Evolutionary conservation across 495 filamentous ascomycete species (phyloP).

Genomic region (Podospora didyma): DNA sequence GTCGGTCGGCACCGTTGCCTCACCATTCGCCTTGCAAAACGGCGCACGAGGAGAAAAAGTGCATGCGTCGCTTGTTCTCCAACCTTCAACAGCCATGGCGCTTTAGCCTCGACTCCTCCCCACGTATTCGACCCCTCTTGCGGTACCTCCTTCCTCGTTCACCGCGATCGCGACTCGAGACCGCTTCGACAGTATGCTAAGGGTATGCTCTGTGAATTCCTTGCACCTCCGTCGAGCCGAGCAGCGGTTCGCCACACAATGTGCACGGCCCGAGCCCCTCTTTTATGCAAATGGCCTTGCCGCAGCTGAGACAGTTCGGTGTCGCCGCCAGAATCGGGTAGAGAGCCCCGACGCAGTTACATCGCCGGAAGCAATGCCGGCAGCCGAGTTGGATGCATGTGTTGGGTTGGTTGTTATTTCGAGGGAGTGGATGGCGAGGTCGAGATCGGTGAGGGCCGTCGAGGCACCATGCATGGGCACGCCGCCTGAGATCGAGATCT

Average conservation of each 20-base stretch:
- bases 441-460: conserved; percentile 74
- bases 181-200: too few relatives aligned
- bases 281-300: conserved; percentile 94
- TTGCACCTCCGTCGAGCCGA: conserved; percentile 68
- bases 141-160: too few relatives aligned
- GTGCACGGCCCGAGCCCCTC: conserved; percentile 94
- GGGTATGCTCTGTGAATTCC: too few relatives aligned
- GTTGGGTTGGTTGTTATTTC: conserved; percentile 87
- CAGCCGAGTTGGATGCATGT: conserved; percentile 38
- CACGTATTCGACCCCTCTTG: too few relatives aligned
- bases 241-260: conserved; percentile 73
- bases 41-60: too few relatives aligned
- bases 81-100: too few relatives aligned
- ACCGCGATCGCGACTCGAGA: too few relatives aligned
- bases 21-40: too few relatives aligned
- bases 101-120: too few relatives aligned
- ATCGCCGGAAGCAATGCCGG: conserved; percentile 56
- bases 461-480: conserved; percentile 73
- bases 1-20: too few relatives aligned
- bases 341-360: conserved; percentile 77
- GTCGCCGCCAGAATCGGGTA: conserved; percentile 83
- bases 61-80: too few relatives aligned
- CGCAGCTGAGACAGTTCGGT: conserved; percentile 89
- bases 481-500: conserved; percentile 65
- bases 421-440: conserved; percentile 84